Evolutionary conservation across 78 protist genomes (phyloP), one percentile per base, ranked within the genome.

Genomic region (Dictyostelium capitatum): DNA sequence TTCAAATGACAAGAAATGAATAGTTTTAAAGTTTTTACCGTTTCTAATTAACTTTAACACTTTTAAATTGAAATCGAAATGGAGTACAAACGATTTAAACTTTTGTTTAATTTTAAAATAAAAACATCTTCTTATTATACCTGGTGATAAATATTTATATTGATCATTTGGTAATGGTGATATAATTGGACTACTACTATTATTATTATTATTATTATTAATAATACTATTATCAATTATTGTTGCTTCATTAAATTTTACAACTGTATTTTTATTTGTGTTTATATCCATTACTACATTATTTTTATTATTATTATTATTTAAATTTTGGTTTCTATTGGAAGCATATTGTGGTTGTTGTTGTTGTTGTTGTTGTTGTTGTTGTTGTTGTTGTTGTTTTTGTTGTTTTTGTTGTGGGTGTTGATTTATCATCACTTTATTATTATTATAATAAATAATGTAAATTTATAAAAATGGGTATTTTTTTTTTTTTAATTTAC

Each of bases 101-200:
- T 78, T 73, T 23, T 84, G 64, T 48, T 84, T 84, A 10, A 64
- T 43, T 19, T 72, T 56, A 15, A 84, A 46, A 57, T 84, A 84
- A 53, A 84, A 17, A 12, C 77, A 57, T 50, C 28, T 67, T 50
- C 89, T 82, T 14, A 62, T 43, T 37, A 79, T 25, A n/a, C 67
- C 46, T 3, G 72, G 47, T n/a, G 84, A 64, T 64, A 64, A 28
- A 64, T 28, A 28, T 9, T 28, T 64, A 32, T 23, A 64, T 23
- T 64, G 17, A 12, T 64, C 73, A 30, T 6, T n/a, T 64, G 73
- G 73, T 23, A 28, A 14, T 28, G 73, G 17, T 30, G 73, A 64
- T 23, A 28, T 64, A 19, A 28, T 12, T 30, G 37, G 73, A 64
- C 73, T 28, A 64, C 10, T 25, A 64, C 0, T 25, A 64, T 32